phyloP scores from a whole-genome alignment of 805 yeast genomes.

The Metschnikowia gelsemii region DNA sequence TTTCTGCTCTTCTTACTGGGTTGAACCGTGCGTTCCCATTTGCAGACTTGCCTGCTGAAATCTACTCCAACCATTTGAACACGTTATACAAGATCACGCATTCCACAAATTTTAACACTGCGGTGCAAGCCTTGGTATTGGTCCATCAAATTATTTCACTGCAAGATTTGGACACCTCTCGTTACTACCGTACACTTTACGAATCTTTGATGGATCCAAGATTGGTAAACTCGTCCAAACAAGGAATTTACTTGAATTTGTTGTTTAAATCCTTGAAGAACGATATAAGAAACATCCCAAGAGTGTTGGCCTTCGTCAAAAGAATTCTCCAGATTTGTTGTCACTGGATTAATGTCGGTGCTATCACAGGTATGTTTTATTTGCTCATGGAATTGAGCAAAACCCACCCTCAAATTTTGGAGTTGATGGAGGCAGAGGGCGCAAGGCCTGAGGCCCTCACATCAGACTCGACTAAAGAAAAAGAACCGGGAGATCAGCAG shows the following conservation, averaged over 20 bases:
- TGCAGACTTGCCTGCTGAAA: constrained; percentile 67
- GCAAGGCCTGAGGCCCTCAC: constrained; percentile 47
- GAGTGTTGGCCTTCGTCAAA: constrained; percentile 88
- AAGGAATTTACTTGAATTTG: constrained; percentile 85
- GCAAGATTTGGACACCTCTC: constrained; percentile 55
- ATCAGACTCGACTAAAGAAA: constrained; percentile 19
- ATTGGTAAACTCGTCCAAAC: constrained; percentile 82
- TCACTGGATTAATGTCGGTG: constrained; percentile 86
- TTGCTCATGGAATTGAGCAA: constrained; percentile 69
- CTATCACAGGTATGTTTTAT: constrained; percentile 78
- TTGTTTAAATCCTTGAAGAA: constrained; percentile 78
- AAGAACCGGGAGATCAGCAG: constrained; percentile 6
- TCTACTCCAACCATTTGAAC: constrained; percentile 73
- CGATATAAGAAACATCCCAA: constrained; percentile 52
- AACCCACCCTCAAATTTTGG: constrained; percentile 62
- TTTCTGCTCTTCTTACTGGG: constrained; percentile 91
- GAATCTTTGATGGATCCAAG: constrained; percentile 87
- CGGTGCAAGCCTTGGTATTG: constrained; percentile 86
- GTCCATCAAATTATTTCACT: constrained; percentile 74
- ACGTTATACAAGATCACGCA: constrained; percentile 89
- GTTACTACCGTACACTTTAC: constrained; percentile 85
- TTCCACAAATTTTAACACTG: constrained; percentile 89
- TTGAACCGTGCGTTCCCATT: constrained; percentile 95
- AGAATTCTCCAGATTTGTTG: constrained; percentile 82
- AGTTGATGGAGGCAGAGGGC: constrained; percentile 53